phyloP scores from a whole-genome alignment of 139 green algal genomes.

The Coccomyxa sp. region DNA sequence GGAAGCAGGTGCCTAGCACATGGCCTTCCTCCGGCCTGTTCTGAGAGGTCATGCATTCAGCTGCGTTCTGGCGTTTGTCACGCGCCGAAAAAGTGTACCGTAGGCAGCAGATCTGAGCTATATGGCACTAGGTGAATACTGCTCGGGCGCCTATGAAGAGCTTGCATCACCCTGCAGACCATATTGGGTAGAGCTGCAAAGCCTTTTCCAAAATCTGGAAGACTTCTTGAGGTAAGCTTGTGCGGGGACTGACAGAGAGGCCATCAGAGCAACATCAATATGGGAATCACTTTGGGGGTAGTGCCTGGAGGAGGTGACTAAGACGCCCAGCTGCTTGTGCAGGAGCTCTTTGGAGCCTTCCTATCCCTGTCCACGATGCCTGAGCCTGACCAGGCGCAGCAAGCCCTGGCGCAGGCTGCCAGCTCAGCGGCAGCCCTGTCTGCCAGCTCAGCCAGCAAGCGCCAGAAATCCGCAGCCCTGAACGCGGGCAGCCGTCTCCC shows the following conservation, averaged over 20 bases:
- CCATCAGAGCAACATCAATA: too few relatives aligned
- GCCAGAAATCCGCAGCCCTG: too few relatives aligned
- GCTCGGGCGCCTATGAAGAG: background rate
- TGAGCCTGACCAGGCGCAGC: background rate
- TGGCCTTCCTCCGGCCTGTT: background rate
- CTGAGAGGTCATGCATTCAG: background rate
- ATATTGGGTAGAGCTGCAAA: background rate
- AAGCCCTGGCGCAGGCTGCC: background rate
- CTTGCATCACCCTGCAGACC: background rate
- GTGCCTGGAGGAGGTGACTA: too few relatives aligned
- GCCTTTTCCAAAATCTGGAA: too few relatives aligned
- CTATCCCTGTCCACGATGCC: slow-evolving; percentile 11
- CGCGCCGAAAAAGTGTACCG: background rate
- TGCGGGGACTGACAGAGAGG: too few relatives aligned
- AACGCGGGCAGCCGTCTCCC: too few relatives aligned
- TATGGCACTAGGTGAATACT: background rate
- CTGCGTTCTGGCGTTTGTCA: background rate
- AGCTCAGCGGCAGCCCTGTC: background rate
- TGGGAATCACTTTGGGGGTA: too few relatives aligned
- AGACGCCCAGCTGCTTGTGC: too few relatives aligned
- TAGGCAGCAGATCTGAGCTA: background rate
- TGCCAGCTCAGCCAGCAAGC: background rate
- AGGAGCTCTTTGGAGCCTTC: slow-evolving; percentile 25
- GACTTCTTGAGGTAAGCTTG: too few relatives aligned
- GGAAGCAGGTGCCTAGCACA: background rate